phyloP scores from a whole-genome alignment of 1,284 basidiomycete genomes.

The Trichosporon coremiiforme region DNA sequence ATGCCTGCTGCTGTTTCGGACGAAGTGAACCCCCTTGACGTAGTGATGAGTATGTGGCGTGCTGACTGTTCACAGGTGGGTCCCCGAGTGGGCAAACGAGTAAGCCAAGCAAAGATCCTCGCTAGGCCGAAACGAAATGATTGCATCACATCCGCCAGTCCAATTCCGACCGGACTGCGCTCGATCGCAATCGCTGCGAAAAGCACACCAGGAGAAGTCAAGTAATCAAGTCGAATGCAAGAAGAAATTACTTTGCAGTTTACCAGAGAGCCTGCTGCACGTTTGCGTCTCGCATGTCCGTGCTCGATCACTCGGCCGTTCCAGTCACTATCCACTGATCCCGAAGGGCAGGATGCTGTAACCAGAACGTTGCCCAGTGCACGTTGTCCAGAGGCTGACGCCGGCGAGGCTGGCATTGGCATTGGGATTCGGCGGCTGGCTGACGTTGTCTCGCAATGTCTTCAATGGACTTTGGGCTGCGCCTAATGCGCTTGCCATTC shows the following conservation, averaged over 20 bases:
- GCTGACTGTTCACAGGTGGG: slow-evolving; percentile 12
- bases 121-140: background rate
- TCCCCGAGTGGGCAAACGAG: slow-evolving; percentile 17
- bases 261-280: background rate
- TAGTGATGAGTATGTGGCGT: background rate
- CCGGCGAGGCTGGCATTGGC: too few species aligned
- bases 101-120: background rate
- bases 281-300: background rate
- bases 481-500: background rate
- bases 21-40: background rate
- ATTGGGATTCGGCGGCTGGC: background rate
- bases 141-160: background rate
- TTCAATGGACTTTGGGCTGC: background rate
- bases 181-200: background rate
- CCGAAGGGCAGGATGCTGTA: too few species aligned
- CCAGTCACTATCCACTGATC: background rate
- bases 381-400: too few species aligned
- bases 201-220: background rate
- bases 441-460: background rate
- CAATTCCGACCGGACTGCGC: background rate
- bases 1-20: background rate
- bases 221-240: background rate
- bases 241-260: background rate
- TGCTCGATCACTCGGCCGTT: background rate
- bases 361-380: too few species aligned